phyloP scores from a whole-genome alignment of 2,329 filamentous ascomycete species.

The Tolypocladium tropicale region DNA sequence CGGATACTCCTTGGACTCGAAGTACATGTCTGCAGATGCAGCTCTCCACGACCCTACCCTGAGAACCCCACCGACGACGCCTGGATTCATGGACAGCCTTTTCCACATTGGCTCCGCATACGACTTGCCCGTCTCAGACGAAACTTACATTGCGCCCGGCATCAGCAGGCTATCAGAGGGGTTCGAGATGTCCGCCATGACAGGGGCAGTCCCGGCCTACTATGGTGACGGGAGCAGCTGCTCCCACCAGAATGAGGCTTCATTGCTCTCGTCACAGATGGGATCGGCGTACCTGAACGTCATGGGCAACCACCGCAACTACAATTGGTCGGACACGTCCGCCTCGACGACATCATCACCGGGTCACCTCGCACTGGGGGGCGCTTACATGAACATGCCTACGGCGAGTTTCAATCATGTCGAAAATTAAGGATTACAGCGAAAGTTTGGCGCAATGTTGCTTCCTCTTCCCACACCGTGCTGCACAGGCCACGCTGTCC shows the following conservation, averaged over 20 bases:
- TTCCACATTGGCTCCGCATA: constrained; percentile 28
- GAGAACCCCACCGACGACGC: constrained; percentile 44
- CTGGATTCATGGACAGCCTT: constrained; percentile 33
- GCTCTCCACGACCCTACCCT: constrained; percentile 32
- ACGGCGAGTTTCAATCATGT: constrained; percentile 12
- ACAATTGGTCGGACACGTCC: constrained; percentile 39
- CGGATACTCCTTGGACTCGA: constrained; percentile 20
- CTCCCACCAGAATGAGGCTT: constrained; percentile 33
- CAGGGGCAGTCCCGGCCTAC: constrained; percentile 33
- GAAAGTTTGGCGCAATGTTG: neutral
- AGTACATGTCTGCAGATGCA: constrained; percentile 17
- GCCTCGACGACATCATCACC: constrained; percentile 22
- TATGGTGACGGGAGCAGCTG: constrained; percentile 26
- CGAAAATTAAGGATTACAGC: neutral
- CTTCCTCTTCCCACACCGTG: neutral
- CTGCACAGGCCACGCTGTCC: neutral
- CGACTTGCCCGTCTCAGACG: constrained; percentile 32
- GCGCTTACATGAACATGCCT: constrained; percentile 26
- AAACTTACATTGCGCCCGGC: constrained; percentile 37
- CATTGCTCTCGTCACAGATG: constrained; percentile 33
- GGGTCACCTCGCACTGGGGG: constrained; percentile 17
- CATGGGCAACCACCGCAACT: constrained; percentile 32
- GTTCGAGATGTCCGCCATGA: constrained; percentile 31
- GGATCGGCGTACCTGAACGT: constrained; percentile 29
- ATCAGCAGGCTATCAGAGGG: constrained; percentile 34